Conservation (phyloP, 371 early-diverging fungal species). For the Mucor sp. region DNA sequence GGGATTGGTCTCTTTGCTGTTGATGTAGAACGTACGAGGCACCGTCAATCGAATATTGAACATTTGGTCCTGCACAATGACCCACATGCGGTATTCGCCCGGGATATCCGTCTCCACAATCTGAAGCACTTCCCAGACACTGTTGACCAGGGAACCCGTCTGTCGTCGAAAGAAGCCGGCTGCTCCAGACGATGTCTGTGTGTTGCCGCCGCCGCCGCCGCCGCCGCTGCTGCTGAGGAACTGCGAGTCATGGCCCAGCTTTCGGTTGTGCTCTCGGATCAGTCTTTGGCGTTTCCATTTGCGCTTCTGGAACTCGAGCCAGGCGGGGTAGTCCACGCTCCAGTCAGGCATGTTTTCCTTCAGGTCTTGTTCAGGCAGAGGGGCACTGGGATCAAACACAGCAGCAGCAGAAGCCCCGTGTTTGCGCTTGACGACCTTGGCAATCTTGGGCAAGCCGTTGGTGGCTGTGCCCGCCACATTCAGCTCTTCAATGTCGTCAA, state of each 20-base stretch:
- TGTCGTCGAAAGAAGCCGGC: slow-evolving; percentile 57
- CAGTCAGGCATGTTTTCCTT: slow-evolving; percentile 58
- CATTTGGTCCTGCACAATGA: slow-evolving; percentile 69
- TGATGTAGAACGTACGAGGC: slow-evolving; percentile 86
- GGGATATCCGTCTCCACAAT: slow-evolving; percentile 80
- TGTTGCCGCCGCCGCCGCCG: background rate
- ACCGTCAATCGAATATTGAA: slow-evolving; percentile 73
- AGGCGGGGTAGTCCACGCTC: slow-evolving; percentile 58
- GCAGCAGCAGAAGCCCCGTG: background rate
- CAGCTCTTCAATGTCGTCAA: slow-evolving; percentile 40
- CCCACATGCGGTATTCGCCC: slow-evolving; percentile 88
- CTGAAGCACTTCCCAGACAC: slow-evolving; percentile 86
- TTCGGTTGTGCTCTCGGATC: slow-evolving; percentile 50
- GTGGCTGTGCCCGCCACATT: slow-evolving; percentile 24
- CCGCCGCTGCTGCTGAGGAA: background rate
- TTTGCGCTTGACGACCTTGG: slow-evolving; percentile 38
- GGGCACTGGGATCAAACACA: slow-evolving; percentile 21
- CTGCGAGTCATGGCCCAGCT: slow-evolving; percentile 17
- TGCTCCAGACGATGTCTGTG: slow-evolving; percentile 20
- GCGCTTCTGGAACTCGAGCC: slow-evolving; percentile 71
- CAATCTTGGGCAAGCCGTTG: slow-evolving; percentile 24
- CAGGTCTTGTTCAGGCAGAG: slow-evolving; percentile 41
- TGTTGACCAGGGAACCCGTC: slow-evolving; percentile 54
- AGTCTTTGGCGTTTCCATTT: slow-evolving; percentile 70
- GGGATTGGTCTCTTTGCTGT: slow-evolving; percentile 67